phyloP scores from a whole-genome alignment of 2,329 filamentous ascomycete genomes.

The Harringtonia aguacate region DNA sequence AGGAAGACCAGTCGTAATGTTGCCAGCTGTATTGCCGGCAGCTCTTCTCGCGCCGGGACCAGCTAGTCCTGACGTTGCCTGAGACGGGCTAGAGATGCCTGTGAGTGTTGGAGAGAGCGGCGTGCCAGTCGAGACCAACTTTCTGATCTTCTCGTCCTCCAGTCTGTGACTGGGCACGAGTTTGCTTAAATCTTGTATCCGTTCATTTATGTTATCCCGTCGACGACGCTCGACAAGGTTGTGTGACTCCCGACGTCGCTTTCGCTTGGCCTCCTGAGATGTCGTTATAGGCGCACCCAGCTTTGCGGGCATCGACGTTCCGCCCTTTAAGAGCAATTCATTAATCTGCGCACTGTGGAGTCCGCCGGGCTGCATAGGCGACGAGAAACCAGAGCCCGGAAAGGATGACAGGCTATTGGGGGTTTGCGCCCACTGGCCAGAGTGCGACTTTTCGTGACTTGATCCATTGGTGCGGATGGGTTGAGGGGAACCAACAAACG shows the following conservation, averaged over 20 bases:
- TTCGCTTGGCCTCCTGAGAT: constrained; percentile 87
- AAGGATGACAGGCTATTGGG: constrained; percentile 77
- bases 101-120: constrained; percentile 75
- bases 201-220: constrained; percentile 96
- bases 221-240: constrained; percentile 92
- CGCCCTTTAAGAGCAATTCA: constrained; percentile 79
- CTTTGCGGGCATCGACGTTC: constrained; percentile 83
- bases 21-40: constrained; percentile 56
- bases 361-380: constrained; percentile 54
- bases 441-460: constrained; percentile 69
- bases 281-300: constrained; percentile 49
- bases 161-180: constrained; percentile 85
- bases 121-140: constrained; percentile 86
- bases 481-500: constrained; percentile 55
- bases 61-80: constrained; percentile 78
- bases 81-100: constrained; percentile 56
- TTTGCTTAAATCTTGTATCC: constrained; percentile 91
- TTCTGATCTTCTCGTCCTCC: constrained; percentile 94
- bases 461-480: constrained; percentile 61
- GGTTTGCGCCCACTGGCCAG: constrained; percentile 84
- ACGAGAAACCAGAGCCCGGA: constrained; percentile 80
- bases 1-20: constrained; percentile 85
- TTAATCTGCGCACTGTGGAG: constrained; percentile 69
- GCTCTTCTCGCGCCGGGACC: constrained; percentile 76
- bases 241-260: constrained; percentile 84